phyloP scores from a whole-genome alignment of 2,329 filamentous ascomycete genomes.

The Sporothrix dimorphospora region DNA sequence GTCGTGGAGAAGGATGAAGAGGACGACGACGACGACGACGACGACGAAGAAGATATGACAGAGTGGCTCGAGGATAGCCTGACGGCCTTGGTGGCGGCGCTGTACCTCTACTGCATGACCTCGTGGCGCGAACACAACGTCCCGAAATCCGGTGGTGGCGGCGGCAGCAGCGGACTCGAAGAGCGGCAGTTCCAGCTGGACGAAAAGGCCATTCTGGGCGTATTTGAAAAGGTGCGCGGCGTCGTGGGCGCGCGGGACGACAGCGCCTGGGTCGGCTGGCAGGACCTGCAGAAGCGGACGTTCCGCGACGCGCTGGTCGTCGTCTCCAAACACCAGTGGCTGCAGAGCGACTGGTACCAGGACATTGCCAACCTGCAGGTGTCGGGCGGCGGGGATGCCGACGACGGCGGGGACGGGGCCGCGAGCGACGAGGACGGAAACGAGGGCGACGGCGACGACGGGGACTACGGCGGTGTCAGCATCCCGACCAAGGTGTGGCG shows the following conservation, averaged over 20 bases:
- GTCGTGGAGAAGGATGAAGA: not conserved
- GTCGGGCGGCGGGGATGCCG: conserved; percentile 36
- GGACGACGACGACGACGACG: not conserved
- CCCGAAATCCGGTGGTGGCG: not conserved
- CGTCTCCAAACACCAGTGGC: conserved; percentile 61
- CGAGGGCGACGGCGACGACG: conserved; percentile 38
- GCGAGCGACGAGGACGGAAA: conserved; percentile 40
- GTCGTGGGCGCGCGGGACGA: conserved; percentile 38
- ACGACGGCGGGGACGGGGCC: conserved; percentile 41
- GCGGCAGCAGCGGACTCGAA: conserved; percentile 34
- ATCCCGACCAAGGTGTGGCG: conserved; percentile 49
- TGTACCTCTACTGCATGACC: conserved; percentile 63
- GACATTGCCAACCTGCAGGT: conserved; percentile 59
- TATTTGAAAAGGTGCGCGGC: conserved; percentile 40
- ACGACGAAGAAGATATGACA: conserved; percentile 45
- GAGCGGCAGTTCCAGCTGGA: conserved; percentile 50
- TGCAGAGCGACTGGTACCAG: conserved; percentile 65
- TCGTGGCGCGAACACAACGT: conserved; percentile 27
- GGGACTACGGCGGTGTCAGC: conserved; percentile 34
- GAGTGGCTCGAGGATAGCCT: conserved; percentile 54
- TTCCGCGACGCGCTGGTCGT: conserved; percentile 65
- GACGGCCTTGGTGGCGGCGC: conserved; percentile 59
- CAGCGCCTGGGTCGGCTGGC: conserved; percentile 59
- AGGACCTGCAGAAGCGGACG: conserved; percentile 52
- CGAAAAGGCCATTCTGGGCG: conserved; percentile 52